Base-by-base conservation (phyloP, 2,329 filamentous ascomycete species). In the Hypoxylon sp. region DNA sequence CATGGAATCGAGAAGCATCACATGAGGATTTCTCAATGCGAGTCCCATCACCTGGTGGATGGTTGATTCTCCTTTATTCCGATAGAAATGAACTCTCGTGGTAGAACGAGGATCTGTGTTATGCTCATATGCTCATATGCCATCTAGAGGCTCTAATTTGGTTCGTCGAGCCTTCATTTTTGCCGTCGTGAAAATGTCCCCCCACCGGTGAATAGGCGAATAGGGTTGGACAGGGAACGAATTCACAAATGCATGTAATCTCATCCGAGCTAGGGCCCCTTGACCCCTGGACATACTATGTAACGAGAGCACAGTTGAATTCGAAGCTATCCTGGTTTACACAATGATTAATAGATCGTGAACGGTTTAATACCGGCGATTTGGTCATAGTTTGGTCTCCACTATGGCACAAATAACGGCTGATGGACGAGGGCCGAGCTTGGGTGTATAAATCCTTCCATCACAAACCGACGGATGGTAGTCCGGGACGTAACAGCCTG, bases 21-120 rank as follows among this genome's bases (percentile, higher is more conserved):
- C 73, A 74, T 71, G 71, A 70, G 70, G 46, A 63, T 47, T 23
- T 27, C 62, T 67, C 48, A 64, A 71, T 71, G 69, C 69, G 69
- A 71, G 67, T 65, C 56, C 50, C 47, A 45, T 53, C 43, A 50
- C 54, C 39, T 70, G 34, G 59, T 69, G 59, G 68, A 67, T 65
- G 69, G 66, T 64, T 64, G 69, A 65, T 61, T 66, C 64, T 69
- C 61, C 58, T 71, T 66, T 68, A 59, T 64, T 39, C 61, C 69
- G 64, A 67, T 19, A 37, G 41, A 69, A 61, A 64, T 66, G 62
- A 68, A 46, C 46, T 50, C 55, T 67, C 62, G 55, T 67, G 50
- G 62, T 55, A 59, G 59, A 39, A 65, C 62, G 62, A 53, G 58
- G 68, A 67, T 69, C 61, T 69, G 63, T 69, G 57, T 12, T 50